Conservation (phyloP, 2,329 filamentous ascomycete genomes). For the Sclerotinia borealis region DNA sequence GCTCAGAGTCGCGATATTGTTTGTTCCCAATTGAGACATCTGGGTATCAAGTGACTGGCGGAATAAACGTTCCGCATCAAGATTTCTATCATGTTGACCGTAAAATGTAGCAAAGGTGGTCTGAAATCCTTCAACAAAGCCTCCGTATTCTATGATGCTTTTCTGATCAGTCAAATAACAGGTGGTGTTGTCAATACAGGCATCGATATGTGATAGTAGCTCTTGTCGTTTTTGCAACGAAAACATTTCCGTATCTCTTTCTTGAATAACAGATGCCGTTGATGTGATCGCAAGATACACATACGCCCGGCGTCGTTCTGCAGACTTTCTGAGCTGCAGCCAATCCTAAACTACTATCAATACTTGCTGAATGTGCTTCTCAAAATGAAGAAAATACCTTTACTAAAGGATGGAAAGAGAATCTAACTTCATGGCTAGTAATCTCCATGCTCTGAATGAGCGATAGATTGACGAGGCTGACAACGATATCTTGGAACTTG, state of each 20-base stretch:
- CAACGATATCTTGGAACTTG: constrained; percentile 17
- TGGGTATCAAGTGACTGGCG: constrained; percentile 11
- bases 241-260: not conserved
- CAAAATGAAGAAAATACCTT: constrained; percentile 13
- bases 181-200: not conserved
- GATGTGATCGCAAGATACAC: not conserved
- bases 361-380: not conserved
- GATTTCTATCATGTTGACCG: constrained; percentile 3
- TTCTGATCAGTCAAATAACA: not conserved
- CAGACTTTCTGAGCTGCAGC: not conserved
- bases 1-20: constrained; percentile 13
- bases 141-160: constrained; percentile 11
- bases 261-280: not conserved
- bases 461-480: constrained; percentile 19
- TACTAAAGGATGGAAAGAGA: constrained; percentile 24
- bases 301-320: not conserved
- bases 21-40: constrained; percentile 5
- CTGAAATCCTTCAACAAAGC: not conserved
- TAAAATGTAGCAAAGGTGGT: constrained; percentile 14
- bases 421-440: constrained; percentile 5
- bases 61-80: constrained; percentile 20
- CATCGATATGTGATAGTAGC: constrained; percentile 6
- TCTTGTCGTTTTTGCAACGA: constrained; percentile 1
- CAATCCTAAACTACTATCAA: not conserved
- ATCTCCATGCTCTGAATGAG: constrained; percentile 17